Evolutionary conservation across 169 alveolate species (phyloP), one percentile per base, ranked within the genome.

Genomic region (Cryptosporidium andersoni): DNA sequence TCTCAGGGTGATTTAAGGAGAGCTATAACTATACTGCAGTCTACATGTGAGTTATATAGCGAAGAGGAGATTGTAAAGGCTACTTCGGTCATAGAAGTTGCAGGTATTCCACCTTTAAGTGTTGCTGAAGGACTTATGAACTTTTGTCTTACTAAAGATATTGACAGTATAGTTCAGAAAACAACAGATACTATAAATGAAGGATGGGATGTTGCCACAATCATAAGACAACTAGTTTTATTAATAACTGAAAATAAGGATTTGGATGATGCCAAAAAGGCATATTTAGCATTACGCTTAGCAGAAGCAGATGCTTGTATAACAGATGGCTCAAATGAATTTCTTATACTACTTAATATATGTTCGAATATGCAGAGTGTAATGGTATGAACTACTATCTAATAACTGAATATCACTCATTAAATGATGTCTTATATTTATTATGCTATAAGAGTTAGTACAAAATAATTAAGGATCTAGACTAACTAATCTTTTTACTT

Each of bases 1-100:
- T 90, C 98, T 3, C 96, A 94, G 64, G 99, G 99, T 47, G 99
- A 97, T 89, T 89, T 97, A 40, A 93, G 99, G 81, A 94, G 96
- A 89, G 94, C 98, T 51, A 96, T 97, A n/a, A 96, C 96, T 81
- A 91, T 94, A 60, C 93, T 97, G 37, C 96, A 97, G 88, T 93
- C 96, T 43, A 90, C 96, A 11, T 85, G 94, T 39, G 90, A 92
- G 39, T 68, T 93, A 58, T 90, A 89, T 92, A 88, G 95, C 60
- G 66, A 88, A 88, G 85, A 89, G 51, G 88, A 16, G 80, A 66
- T 52, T 37, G 81, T 91, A 14, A 66, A 80, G 2, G 92, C 81
- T 25, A 82, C 45, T 25, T 81, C 93, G 6, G 90, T 91, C 7
- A 14, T 85, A 12, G 85, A 81, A 42, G 88, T 91, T 39, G 80